Base-by-base conservation (phyloP, 495 filamentous ascomycete genomes). In the Penicillium turbatum region DNA sequence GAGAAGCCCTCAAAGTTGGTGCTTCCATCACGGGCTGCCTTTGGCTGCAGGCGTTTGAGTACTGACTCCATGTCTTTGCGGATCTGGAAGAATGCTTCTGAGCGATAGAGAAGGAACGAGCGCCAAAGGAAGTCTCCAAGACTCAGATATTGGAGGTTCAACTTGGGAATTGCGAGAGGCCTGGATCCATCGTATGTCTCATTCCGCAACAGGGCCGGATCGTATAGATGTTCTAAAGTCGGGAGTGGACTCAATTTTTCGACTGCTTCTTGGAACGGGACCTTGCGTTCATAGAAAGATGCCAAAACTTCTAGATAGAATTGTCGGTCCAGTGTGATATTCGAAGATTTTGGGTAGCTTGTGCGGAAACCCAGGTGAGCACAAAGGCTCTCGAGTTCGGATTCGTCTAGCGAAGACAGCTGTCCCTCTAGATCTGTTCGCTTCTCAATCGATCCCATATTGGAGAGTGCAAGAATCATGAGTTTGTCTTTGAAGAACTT, bases 61-160 rank as follows among this genome's bases (percentile, higher is more conserved):
- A 84, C 77, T 31, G 87, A 83, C 63, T 96, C 89, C 57, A 99
- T 85, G 57, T 97, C 87, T 61, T 89, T 91, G 27, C 92, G 82
- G 51, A 99, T 92, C 49, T 89, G 90, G 72, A 91, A 97, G 64
- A 97, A 97, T 3, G 93, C 82, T 68, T 99, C 93, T 56, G 85
- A 90, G 19, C 93, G 83, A 64, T 96, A 89, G 3, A 97, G 79
- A 21, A 93, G 78, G 60, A 97, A 87, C 12, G 92, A 88, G 34
- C 93, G 80, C 90, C 90, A 97, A 9, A 99, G 79, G 59, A 97
- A 97, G 66, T 99, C 93, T 4, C 93, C 91, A 31, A 96, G 82
- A 7, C 90, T 92, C 24, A 99, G 79, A 66, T 99, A 97, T 61
- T 97, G 93, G 36, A 99, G 78, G 63, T 96, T 97, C 44, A 97